Evolutionary conservation across 768 basidiomycete genomes (phyloP), one percentile per base, ranked within the genome.

Genomic region (Rickenella mellea): DNA sequence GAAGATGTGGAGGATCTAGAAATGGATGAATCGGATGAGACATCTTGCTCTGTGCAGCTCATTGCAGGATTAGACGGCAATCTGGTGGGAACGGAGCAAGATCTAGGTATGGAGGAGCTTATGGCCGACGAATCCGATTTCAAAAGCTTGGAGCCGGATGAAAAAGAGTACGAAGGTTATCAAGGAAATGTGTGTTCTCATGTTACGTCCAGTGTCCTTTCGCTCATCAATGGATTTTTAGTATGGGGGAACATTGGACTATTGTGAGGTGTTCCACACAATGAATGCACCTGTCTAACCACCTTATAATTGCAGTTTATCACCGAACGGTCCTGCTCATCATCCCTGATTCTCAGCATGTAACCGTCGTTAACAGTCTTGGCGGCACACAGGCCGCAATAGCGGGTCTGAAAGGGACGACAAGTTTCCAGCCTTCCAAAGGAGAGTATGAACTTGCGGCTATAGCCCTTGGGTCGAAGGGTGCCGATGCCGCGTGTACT

Each of bases 101-200:
- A 37, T 8, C 40, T 42, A 7, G 43, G 47, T 6, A 38, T 64
- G 4, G 22, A 42, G 1, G 51, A 54, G 26, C 48, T 68, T 14
- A 53, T 69, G 21, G 65, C 64, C 0, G 52, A 52, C 25, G 46
- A 65, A n/a, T n/a, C n/a, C 30, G 51, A 60, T 0, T 68, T 70
- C 45, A 56, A 66, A 25, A 60, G 50, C 20, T 41, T 25, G 5
- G 42, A 44, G 9, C 67, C 66, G 5, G 63, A 69, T 43, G 51
- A 62, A 3, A 49, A 52, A n/a, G 57, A 68, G 2, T 68, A 67
- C 37, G 64, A 67, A 38, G 64, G 65, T 19, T 69, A 69, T 48
- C 56, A 57, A 51, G 67, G 63, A 10, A 67, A 69, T 49, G 70
- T 69, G 29, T 36, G 62, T 51, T 27, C 14, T 27, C 24, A 41